phyloP scores from a whole-genome alignment of 2,329 filamentous ascomycete genomes.

The Penicillium psychrosexuale region DNA sequence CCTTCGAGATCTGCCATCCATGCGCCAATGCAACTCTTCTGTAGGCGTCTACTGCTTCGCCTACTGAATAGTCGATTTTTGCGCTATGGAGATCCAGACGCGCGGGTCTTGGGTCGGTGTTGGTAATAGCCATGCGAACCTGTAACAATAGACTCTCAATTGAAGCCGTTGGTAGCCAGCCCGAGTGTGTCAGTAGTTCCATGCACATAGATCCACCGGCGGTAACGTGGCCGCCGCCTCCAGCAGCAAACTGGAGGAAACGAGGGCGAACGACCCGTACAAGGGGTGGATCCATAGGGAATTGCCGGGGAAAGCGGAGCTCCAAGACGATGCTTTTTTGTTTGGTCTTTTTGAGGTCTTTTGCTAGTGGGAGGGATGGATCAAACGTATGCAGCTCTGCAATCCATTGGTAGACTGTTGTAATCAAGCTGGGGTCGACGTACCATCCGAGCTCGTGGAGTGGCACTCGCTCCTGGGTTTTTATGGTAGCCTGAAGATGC shows the following conservation, averaged over 20 bases:
- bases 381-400: slow-evolving; percentile 85
- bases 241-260: slow-evolving; percentile 66
- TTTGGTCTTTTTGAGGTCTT: slow-evolving; percentile 65
- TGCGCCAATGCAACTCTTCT: slow-evolving; percentile 64
- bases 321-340: slow-evolving; percentile 73
- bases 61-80: slow-evolving; percentile 58
- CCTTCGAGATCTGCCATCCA: slow-evolving; percentile 68
- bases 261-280: slow-evolving; percentile 77
- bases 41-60: slow-evolving; percentile 72
- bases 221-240: slow-evolving; percentile 85
- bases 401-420: slow-evolving; percentile 86
- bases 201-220: slow-evolving; percentile 79
- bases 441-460: slow-evolving; percentile 77
- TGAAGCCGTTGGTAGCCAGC: slow-evolving; percentile 70
- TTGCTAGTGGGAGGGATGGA: slow-evolving; percentile 61
- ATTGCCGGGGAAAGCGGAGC: slow-evolving; percentile 73
- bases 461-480: slow-evolving; percentile 60
- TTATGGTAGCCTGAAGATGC: slow-evolving; percentile 63
- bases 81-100: slow-evolving; percentile 53
- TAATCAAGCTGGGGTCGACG: slow-evolving; percentile 63
- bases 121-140: slow-evolving; percentile 72
- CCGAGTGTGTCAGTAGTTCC: slow-evolving; percentile 77
- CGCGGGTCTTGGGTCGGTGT: slow-evolving; percentile 66
- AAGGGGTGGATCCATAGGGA: slow-evolving; percentile 77
- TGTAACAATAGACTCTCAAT: slow-evolving; percentile 80